Evolutionary conservation across 2,329 filamentous ascomycete species (phyloP).

Genomic region (Cladosporium austrohemisphaericum): DNA sequence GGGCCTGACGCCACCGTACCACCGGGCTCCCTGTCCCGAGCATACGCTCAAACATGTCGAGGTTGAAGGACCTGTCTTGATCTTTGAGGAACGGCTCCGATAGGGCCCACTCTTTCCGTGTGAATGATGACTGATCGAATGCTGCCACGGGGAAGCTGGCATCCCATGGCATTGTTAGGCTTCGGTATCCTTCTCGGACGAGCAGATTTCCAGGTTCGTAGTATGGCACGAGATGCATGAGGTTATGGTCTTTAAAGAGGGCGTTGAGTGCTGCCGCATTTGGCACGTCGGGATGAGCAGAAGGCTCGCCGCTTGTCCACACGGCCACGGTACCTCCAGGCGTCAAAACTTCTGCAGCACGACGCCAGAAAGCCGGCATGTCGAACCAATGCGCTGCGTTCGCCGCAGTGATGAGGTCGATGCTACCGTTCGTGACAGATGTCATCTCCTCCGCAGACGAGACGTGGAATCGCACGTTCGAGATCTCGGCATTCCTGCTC

Average conservation of each 20-base stretch:
- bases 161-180: slow-evolving; percentile 51
- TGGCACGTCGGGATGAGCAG: slow-evolving; percentile 34
- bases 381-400: slow-evolving; percentile 54
- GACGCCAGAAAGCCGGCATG: slow-evolving; percentile 48
- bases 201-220: slow-evolving; percentile 43
- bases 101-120: slow-evolving; percentile 43
- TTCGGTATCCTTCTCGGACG: slow-evolving; percentile 39
- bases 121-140: slow-evolving; percentile 42
- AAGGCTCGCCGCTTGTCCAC: slow-evolving; percentile 40
- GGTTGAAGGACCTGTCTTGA: slow-evolving; percentile 17
- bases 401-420: slow-evolving; percentile 25
- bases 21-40: slow-evolving; percentile 40
- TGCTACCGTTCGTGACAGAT: not conserved
- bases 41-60: slow-evolving; percentile 32
- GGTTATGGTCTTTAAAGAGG: slow-evolving; percentile 38
- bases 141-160: slow-evolving; percentile 28
- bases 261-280: slow-evolving; percentile 43
- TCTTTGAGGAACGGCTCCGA: slow-evolving; percentile 17
- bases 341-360: slow-evolving; percentile 46
- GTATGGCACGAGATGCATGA: slow-evolving; percentile 38
- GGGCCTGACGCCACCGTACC: slow-evolving; percentile 44
- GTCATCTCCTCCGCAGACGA: slow-evolving; percentile 18
- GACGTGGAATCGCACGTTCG: slow-evolving; percentile 17
- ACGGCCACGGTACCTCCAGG: slow-evolving; percentile 55
- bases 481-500: not conserved